Percentiles rank a stretch among this genome's conserved stretches.
Conservation (phyloP, 176 grass and related monocot genomes). For the Oryza coarctata region DNA sequence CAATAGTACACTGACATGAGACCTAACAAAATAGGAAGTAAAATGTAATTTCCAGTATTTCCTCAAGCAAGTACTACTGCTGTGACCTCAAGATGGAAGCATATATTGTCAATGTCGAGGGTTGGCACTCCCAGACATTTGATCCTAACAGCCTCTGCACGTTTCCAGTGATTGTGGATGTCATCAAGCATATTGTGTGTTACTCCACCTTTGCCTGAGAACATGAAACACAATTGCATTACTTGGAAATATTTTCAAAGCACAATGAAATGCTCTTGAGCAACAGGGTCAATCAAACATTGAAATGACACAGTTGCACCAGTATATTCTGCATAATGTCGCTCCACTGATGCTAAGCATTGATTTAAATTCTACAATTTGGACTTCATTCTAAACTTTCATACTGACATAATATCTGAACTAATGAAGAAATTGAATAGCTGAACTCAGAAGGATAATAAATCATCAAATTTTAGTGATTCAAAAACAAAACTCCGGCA, state of each 20-base stretch:
- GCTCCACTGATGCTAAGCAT: neutral
- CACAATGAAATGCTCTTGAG: neutral
- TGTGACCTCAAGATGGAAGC: constrained; percentile 75
- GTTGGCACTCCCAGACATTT: constrained; percentile 81
- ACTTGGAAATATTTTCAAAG: neutral
- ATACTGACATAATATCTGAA: neutral
- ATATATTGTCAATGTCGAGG: constrained; percentile 71
- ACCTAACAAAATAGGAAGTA: neutral
- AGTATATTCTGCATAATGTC: neutral
- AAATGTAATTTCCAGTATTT: neutral
- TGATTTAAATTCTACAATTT: neutral
- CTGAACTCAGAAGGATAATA: neutral
- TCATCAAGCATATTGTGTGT: constrained; percentile 82
- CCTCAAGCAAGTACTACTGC: constrained; percentile 20
- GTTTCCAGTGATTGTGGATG: constrained; percentile 77
- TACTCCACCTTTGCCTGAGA: constrained; percentile 63
- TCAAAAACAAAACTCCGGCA: neutral
- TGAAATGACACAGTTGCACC: neutral
- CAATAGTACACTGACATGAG: constrained; percentile 28
- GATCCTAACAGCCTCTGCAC: constrained; percentile 70
- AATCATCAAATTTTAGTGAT: neutral
- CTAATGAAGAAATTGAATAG: neutral
- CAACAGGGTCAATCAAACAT: neutral
- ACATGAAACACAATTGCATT: constrained; percentile 1
- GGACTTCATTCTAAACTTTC: neutral